A percentile compares a stretch with the other conserved stretches of the same genome.
Evolutionary conservation across 2,329 filamentous ascomycete genomes (phyloP).

Genomic region (Zarea fungicola): DNA sequence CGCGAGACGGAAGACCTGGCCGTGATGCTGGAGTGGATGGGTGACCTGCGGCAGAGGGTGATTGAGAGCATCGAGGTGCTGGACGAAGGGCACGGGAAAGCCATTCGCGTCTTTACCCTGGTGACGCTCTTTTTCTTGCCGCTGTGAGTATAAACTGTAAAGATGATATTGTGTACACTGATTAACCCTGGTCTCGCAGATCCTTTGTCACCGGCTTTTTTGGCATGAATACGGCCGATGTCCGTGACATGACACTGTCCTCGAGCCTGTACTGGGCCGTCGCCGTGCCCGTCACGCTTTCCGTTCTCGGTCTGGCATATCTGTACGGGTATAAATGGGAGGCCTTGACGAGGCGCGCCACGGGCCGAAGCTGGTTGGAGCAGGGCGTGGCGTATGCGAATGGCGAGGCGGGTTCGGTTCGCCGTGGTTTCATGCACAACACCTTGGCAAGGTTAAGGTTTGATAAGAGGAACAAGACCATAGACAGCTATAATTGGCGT

Average conservation of each 20-base stretch:
- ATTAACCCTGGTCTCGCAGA: conserved; percentile 12
- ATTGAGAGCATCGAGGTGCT: conserved; percentile 22
- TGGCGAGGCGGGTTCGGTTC: too few species aligned
- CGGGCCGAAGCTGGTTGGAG: neutral
- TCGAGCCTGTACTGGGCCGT: conserved; percentile 38
- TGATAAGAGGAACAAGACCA: too few species aligned
- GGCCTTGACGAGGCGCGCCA: neutral
- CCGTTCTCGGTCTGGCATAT: conserved; percentile 23
- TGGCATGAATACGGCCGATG: conserved; percentile 40
- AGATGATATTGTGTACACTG: neutral
- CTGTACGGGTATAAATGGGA: conserved; percentile 21
- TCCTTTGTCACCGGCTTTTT: conserved; percentile 31
- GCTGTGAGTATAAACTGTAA: conserved; percentile 15
- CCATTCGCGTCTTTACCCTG: conserved; percentile 33
- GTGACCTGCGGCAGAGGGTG: conserved; percentile 9
- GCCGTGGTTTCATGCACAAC: too few species aligned
- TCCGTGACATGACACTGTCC: conserved; percentile 32
- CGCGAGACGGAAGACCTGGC: neutral
- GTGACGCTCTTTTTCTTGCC: conserved; percentile 37
- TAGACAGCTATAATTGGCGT: too few species aligned
- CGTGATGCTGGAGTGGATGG: neutral
- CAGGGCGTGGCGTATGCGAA: neutral
- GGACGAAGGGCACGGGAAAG: conserved; percentile 27
- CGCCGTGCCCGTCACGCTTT: conserved; percentile 32
- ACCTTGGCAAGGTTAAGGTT: too few species aligned